Percentiles rank a stretch among this genome's conserved stretches.
These are phyloP conservation scores for Trifolium dubium DNA, from an alignment of 306 rosid genomes.

Conservation along the genomic window DNA sequence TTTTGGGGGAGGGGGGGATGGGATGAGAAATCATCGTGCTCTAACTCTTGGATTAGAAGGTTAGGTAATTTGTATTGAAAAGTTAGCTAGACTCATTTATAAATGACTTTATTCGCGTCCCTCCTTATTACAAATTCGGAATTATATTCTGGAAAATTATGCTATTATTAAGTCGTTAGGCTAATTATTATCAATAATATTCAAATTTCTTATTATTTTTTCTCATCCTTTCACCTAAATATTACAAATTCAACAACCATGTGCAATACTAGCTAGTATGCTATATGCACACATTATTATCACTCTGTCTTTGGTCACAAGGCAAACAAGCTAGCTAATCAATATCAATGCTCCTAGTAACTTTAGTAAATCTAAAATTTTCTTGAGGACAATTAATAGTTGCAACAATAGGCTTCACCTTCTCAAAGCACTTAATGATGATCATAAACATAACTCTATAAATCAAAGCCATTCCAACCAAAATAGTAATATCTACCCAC, in stretches of 20 bases:
- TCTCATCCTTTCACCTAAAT: too few species aligned
- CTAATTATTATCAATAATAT: too few species aligned
- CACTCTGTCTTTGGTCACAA: not conserved
- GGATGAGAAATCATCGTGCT: too few species aligned
- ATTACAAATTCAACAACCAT: not conserved
- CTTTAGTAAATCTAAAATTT: not conserved
- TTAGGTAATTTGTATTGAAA: too few species aligned
- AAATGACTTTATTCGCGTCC: too few species aligned
- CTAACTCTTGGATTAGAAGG: too few species aligned
- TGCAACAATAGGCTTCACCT: conserved; percentile 6
- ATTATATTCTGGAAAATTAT: too few species aligned
- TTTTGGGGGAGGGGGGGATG: too few species aligned
- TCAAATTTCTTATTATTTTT: too few species aligned
- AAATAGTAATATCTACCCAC: conserved; percentile 59
- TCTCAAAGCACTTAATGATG: not conserved
- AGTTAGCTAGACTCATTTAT: too few species aligned
- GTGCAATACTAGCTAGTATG: not conserved
- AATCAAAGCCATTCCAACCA: not conserved
- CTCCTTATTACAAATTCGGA: too few species aligned
- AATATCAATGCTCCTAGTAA: not conserved
- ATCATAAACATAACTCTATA: not conserved
- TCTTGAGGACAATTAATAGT: not conserved
- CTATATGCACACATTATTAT: not conserved
- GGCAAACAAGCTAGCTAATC: not conserved
- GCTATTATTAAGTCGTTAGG: too few species aligned